Percentiles rank a stretch among this genome's conserved stretches.
These are phyloP conservation scores for Nakaseomyces nivariensis DNA, from an alignment of 1,139 yeast genomes.

Conservation along the genomic window DNA sequence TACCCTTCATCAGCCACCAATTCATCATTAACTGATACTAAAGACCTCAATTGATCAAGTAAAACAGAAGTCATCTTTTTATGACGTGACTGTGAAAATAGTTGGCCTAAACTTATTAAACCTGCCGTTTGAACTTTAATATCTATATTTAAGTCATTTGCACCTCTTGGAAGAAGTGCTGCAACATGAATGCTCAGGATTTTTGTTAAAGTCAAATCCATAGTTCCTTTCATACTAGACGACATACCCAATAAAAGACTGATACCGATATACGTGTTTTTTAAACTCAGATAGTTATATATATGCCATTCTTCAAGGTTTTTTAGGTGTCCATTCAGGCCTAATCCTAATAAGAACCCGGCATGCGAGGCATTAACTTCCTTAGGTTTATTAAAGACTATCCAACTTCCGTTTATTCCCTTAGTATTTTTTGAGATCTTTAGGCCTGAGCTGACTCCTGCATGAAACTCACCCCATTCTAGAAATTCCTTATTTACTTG, in stretches of 20 bases:
- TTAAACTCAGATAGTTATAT: constrained; percentile 85
- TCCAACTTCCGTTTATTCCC: constrained; percentile 87
- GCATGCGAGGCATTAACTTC: constrained; percentile 73
- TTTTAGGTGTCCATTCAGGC: constrained; percentile 80
- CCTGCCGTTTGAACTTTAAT: constrained; percentile 87
- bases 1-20: constrained; percentile 63
- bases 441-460: constrained; percentile 84
- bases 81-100: constrained; percentile 71
- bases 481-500: constrained; percentile 40
- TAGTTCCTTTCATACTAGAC: constrained; percentile 73
- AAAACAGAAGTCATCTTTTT: constrained; percentile 80
- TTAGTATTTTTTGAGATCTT: constrained; percentile 59
- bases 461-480: constrained; percentile 87
- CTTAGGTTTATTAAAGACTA: constrained; percentile 73
- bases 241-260: constrained; percentile 89
- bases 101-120: constrained; percentile 75
- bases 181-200: constrained; percentile 90
- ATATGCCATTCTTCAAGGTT: constrained; percentile 93
- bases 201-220: constrained; percentile 81
- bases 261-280: constrained; percentile 74
- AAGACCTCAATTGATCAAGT: constrained; percentile 53
- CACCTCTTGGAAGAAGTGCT: constrained; percentile 83
- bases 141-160: constrained; percentile 80
- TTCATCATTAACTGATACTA: constrained; percentile 46
- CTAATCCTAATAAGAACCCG: constrained; percentile 87